These are phyloP conservation scores for Eucalyptus erythrocorys DNA, from an alignment of 345 rosid species.

Conservation along the genomic window DNA sequence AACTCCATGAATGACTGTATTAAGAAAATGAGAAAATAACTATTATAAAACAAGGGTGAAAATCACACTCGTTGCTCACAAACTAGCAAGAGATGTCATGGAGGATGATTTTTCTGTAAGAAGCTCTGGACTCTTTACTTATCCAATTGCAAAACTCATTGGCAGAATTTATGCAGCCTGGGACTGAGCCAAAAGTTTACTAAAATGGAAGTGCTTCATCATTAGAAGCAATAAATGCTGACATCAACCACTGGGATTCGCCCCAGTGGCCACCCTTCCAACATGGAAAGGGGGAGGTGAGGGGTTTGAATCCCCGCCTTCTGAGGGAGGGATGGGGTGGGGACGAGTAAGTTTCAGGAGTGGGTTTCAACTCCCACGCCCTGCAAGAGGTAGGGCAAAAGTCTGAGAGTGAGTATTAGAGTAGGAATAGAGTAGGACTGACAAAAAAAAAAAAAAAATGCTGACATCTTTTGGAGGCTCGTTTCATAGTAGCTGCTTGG, in stretches of 20 bases:
- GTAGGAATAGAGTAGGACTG: too few relatives aligned
- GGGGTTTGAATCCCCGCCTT: too few relatives aligned
- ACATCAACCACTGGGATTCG: too few relatives aligned
- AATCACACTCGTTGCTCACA: neutral
- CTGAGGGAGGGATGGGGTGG: too few relatives aligned
- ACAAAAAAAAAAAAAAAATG: too few relatives aligned
- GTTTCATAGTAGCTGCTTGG: neutral
- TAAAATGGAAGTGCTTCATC: neutral
- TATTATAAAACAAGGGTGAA: neutral
- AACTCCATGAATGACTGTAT: neutral
- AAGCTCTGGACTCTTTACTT: neutral
- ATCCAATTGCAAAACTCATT: neutral
- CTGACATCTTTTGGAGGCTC: neutral
- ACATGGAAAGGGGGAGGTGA: too few relatives aligned
- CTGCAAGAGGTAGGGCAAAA: too few relatives aligned
- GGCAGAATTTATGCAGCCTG: neutral
- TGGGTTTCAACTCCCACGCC: too few relatives aligned
- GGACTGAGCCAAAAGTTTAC: neutral
- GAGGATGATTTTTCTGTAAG: neutral
- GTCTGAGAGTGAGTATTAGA: too few relatives aligned
- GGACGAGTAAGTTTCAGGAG: too few relatives aligned
- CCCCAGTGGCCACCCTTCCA: too few relatives aligned
- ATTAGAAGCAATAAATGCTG: neutral
- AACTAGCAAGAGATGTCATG: neutral
- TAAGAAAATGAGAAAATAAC: neutral